These are phyloP conservation scores for Ramaria sp. DNA, from an alignment of 768 basidiomycete species.

Conservation along the genomic window DNA sequence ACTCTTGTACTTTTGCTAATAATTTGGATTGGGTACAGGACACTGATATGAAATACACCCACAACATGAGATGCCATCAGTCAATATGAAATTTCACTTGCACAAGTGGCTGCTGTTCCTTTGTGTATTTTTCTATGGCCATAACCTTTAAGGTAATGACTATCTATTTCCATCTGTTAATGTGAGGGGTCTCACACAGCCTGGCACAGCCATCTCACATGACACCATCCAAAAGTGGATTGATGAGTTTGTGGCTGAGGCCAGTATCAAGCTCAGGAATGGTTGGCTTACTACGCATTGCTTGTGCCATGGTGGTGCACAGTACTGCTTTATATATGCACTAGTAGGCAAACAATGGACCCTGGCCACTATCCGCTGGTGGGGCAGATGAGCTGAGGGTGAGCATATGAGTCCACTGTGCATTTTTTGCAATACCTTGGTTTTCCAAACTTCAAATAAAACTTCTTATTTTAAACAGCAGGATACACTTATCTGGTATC, in stretches of 20 bases:
- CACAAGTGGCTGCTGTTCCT: not conserved
- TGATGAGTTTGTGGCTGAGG: constrained; percentile 16
- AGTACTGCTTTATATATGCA: no score
- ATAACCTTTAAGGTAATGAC: constrained; percentile 14
- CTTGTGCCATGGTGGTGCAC: no score
- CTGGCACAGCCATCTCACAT: constrained; percentile 18
- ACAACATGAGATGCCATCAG: no score
- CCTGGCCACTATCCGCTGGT: constrained; percentile 26
- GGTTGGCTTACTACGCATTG: no score
- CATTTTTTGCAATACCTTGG: constrained; percentile 19
- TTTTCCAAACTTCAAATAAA: constrained; percentile 6
- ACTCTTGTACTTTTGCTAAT: not conserved
- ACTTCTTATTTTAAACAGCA: constrained; percentile 7
- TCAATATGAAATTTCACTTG: no score
- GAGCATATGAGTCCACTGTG: no score
- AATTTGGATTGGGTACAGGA: constrained; percentile 15
- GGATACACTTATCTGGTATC: constrained; percentile 21
- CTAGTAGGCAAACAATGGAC: constrained; percentile 26
- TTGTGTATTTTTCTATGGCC: constrained; percentile 10
- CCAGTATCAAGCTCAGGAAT: constrained; percentile 20
- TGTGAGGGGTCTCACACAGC: constrained; percentile 18
- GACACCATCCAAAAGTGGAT: constrained; percentile 21
- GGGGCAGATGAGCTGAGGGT: constrained; percentile 33
- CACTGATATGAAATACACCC: constrained; percentile 26
- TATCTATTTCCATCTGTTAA: no score